Percentiles rank a stretch among this genome's conserved stretches.
These are phyloP conservation scores for Protomyces inouyei DNA, from an alignment of 1,139 yeast genomes.

Conservation along the genomic window DNA sequence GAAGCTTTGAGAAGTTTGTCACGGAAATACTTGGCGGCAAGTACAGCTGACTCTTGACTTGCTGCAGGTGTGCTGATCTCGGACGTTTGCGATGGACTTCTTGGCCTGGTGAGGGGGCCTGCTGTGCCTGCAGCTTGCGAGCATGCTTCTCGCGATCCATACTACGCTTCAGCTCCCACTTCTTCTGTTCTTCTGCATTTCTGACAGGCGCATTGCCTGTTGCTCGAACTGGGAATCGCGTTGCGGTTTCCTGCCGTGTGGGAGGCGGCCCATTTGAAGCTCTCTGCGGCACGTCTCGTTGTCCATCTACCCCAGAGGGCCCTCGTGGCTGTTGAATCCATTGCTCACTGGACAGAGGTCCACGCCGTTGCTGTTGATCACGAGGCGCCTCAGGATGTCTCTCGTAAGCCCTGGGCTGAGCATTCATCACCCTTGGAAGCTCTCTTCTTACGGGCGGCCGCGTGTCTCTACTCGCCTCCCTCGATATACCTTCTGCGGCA, in stretches of 20 bases:
- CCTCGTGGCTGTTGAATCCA: too few relatives aligned
- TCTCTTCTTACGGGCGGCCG: background rate
- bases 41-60: conserved; percentile 16
- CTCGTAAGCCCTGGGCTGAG: background rate
- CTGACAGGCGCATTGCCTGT: background rate
- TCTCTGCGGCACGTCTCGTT: background rate
- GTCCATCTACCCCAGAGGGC: background rate
- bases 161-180: conserved; percentile 6
- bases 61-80: conserved; percentile 17
- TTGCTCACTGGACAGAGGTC: background rate
- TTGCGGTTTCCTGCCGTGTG: background rate
- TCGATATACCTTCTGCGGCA: background rate
- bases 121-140: background rate
- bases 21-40: conserved; percentile 68
- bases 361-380: background rate
- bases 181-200: conserved; percentile 1
- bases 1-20: conserved; percentile 66
- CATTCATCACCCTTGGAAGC: background rate
- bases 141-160: background rate
- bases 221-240: background rate
- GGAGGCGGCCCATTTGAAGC: background rate
- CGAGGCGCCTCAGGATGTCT: background rate
- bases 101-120: background rate
- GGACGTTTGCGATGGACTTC: background rate
- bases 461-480: background rate